Conservation (phyloP, 2,329 filamentous ascomycete genomes). For the Neonectria ditissima region DNA sequence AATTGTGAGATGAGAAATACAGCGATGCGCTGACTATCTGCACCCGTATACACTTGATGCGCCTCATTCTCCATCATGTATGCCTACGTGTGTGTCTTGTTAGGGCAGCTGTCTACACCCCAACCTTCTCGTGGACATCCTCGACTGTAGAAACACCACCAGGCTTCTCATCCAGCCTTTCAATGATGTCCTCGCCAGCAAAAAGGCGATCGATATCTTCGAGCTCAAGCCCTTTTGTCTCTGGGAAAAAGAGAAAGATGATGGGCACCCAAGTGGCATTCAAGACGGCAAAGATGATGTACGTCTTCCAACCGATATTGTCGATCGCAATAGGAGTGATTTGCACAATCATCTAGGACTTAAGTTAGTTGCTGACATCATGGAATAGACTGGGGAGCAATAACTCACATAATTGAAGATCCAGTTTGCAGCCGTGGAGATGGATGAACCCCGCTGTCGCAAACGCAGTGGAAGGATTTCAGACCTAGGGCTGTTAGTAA, state of each 20-base stretch:
- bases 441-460: slow-evolving; percentile 47
- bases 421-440: slow-evolving; percentile 51
- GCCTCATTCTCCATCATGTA: too few relatives aligned
- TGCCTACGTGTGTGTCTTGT: background rate
- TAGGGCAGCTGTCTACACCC: slow-evolving; percentile 3
- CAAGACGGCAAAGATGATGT: slow-evolving; percentile 62
- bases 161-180: slow-evolving; percentile 31
- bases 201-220: slow-evolving; percentile 59
- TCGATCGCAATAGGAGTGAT: slow-evolving; percentile 39
- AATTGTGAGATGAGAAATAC: too few relatives aligned
- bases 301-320: slow-evolving; percentile 63
- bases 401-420: slow-evolving; percentile 49
- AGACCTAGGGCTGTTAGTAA: slow-evolving; percentile 35
- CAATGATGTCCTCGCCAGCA: slow-evolving; percentile 19
- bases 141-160: slow-evolving; percentile 6
- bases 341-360: slow-evolving; percentile 30
- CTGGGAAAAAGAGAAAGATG: slow-evolving; percentile 60
- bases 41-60: too few relatives aligned
- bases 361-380: background rate
- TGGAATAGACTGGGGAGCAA: fast-evolving
- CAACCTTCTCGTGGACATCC: background rate
- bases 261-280: slow-evolving; percentile 33
- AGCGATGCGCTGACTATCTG: too few relatives aligned
- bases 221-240: slow-evolving; percentile 59
- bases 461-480: slow-evolving; percentile 49